phyloP scores from a whole-genome alignment of 768 basidiomycete species.

The Trametes gibbosa region DNA sequence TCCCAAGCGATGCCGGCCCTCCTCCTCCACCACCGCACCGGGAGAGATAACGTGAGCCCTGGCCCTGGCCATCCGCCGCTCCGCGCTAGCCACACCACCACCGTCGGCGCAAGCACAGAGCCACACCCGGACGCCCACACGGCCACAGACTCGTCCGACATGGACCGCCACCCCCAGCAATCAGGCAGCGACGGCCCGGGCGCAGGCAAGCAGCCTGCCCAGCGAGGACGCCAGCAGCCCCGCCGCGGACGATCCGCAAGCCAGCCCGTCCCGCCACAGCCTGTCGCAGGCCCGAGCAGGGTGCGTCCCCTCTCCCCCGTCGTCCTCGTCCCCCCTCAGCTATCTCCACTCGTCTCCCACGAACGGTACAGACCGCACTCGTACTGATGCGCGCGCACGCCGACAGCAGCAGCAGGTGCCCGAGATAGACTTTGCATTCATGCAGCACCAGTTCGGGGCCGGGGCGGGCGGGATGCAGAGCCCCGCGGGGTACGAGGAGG shows the following conservation, averaged over 20 bases:
- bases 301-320: slow-evolving; percentile 4
- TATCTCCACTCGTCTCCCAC: neutral
- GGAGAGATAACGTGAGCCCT: neutral
- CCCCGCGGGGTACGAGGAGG: slow-evolving; percentile 22
- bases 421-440: slow-evolving; percentile 18
- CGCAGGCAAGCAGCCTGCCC: slow-evolving; percentile 2
- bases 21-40: slow-evolving; percentile 6
- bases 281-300: slow-evolving; percentile 19
- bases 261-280: slow-evolving; percentile 17
- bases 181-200: neutral
- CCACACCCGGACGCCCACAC: neutral
- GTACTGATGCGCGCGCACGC: neutral
- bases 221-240: slow-evolving; percentile 2
- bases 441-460: slow-evolving; percentile 9
- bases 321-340: neutral
- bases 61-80: neutral
- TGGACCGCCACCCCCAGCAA: slow-evolving; percentile 5
- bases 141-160: neutral
- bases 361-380: neutral
- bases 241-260: slow-evolving; percentile 21
- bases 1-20: slow-evolving; percentile 4
- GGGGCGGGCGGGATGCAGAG: slow-evolving; percentile 6
- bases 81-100: neutral
- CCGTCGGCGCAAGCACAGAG: neutral
- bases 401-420: slow-evolving; percentile 1